Conservation (phyloP, 139 green algal genomes). For the Zygnema circumcarinatum region DNA sequence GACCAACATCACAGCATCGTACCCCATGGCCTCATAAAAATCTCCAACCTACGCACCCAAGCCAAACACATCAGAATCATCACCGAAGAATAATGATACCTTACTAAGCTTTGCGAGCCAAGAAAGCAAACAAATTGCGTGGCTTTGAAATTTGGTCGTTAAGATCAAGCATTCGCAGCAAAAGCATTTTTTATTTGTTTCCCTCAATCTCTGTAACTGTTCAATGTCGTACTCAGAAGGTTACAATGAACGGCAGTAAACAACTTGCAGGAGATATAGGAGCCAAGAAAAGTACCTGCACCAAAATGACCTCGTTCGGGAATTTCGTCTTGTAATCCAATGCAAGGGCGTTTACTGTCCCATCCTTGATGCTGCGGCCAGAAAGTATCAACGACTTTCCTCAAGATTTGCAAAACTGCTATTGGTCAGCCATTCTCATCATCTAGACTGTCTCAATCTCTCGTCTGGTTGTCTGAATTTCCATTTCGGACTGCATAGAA, state of each 20-base stretch:
- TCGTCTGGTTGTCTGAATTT: no score
- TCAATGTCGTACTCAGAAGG: background rate
- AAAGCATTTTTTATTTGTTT: background rate
- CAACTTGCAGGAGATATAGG: no score
- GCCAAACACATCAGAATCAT: background rate
- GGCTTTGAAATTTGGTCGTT: conserved; percentile 8
- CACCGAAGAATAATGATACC: background rate
- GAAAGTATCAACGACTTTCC: background rate
- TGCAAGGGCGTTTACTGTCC: background rate
- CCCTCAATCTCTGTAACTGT: background rate
- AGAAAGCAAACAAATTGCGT: no score
- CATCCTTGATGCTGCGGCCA: conserved; percentile 14
- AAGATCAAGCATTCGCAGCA: background rate
- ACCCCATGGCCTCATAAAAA: conserved; percentile 87
- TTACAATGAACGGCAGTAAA: no score
- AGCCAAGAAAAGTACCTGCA: background rate
- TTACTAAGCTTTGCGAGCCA: background rate
- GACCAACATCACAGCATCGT: conserved; percentile 85
- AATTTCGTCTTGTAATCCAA: conserved; percentile 14
- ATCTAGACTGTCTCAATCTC: no score
- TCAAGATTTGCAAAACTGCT: no score
- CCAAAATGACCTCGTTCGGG: conserved; percentile 13
- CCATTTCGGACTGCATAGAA: no score
- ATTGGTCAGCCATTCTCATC: no score
- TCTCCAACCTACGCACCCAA: conserved; percentile 72